Conservation (phyloP, 768 basidiomycete genomes). For the Mrakia blollopis region DNA sequence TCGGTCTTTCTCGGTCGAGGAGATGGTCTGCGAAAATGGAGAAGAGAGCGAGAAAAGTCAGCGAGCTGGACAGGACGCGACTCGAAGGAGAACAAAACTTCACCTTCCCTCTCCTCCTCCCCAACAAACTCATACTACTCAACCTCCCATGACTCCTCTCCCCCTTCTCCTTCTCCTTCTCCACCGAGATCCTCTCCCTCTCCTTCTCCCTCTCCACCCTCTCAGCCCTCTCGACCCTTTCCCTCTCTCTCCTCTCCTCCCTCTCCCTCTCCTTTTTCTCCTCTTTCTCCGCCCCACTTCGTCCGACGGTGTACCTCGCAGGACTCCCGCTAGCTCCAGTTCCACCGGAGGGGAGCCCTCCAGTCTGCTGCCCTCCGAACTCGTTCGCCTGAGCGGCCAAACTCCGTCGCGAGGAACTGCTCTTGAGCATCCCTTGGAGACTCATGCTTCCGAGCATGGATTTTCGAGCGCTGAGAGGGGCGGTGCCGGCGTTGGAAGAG, state of each 20-base stretch:
- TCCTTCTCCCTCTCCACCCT: conserved; percentile 53
- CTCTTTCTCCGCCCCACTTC: background rate
- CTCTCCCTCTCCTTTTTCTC: conserved; percentile 3
- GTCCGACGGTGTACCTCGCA: background rate
- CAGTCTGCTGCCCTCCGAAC: conserved; percentile 35
- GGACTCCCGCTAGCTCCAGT: background rate
- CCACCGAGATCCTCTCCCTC: conserved; percentile 44
- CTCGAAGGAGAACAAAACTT: conserved; percentile 18
- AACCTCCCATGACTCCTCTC: conserved; percentile 70
- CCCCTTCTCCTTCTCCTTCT: conserved; percentile 62
- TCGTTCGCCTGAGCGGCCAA: conserved; percentile 29
- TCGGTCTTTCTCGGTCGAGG: conserved; percentile 69
- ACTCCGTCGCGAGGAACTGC: conserved; percentile 24
- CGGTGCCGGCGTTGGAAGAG: conserved; percentile 42
- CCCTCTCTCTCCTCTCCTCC: conserved; percentile 45
- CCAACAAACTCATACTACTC: conserved; percentile 80
- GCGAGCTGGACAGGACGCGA: background rate
- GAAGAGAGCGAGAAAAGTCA: conserved; percentile 5
- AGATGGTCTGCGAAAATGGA: conserved; percentile 59
- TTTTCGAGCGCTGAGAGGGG: conserved; percentile 38
- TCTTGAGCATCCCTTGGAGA: conserved; percentile 33
- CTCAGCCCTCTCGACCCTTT: conserved; percentile 43
- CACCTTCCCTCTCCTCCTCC: conserved; percentile 87
- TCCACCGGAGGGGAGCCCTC: background rate
- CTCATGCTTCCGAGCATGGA: conserved; percentile 41